Conservation (phyloP, 2,329 filamentous ascomycete species). For the Microdochium trichocladiopsis region DNA sequence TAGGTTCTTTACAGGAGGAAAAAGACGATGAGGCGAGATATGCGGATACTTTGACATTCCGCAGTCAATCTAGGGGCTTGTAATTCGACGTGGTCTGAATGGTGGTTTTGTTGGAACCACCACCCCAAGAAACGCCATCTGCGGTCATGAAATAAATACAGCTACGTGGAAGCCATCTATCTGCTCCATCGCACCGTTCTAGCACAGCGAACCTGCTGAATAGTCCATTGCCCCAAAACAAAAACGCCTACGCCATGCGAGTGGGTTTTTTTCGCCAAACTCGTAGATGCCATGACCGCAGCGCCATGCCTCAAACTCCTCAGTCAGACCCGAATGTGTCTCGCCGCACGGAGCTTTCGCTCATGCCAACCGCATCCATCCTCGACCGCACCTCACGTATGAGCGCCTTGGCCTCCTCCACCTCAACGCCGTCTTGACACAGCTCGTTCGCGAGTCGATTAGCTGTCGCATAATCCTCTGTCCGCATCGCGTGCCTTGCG, state of each 20-base stretch:
- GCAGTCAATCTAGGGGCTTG: no score
- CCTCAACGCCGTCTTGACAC: conserved; percentile 91
- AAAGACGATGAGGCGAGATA: no score
- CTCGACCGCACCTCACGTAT: conserved; percentile 79
- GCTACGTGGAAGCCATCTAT: no score
- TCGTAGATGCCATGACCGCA: background rate
- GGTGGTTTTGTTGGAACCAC: no score
- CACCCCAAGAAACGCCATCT: no score
- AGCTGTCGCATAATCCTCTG: conserved; percentile 67
- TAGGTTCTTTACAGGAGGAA: no score
- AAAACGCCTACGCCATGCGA: background rate
- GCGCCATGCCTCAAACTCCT: background rate
- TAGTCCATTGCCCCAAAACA: background rate
- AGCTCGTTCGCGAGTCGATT: conserved; percentile 81
- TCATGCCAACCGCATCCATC: conserved; percentile 39
- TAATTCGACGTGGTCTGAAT: no score
- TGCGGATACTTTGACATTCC: no score
- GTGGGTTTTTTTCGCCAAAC: background rate
- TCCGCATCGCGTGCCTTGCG: conserved; percentile 71
- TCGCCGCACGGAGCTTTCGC: background rate
- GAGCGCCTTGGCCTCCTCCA: conserved; percentile 92
- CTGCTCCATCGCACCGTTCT: background rate
- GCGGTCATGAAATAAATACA: no score
- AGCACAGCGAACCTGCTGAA: background rate
- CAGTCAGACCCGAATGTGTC: background rate